These are phyloP conservation scores for Aspergillus panamensis DNA, from an alignment of 495 filamentous ascomycete genomes.

Conservation along the genomic window DNA sequence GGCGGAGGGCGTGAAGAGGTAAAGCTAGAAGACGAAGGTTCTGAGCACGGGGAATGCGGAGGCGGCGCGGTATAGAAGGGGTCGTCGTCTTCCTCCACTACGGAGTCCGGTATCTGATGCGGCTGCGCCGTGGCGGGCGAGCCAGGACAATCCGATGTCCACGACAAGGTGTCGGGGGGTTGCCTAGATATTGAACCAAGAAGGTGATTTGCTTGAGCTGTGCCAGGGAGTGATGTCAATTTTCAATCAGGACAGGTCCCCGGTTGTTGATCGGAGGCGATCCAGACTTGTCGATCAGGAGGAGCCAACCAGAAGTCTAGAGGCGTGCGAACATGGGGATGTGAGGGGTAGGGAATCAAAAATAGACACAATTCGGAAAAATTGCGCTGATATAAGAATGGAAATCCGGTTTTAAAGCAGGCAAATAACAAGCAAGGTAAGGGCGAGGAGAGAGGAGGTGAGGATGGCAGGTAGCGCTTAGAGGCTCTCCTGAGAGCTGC, in stretches of 20 bases:
- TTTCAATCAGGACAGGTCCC: neutral
- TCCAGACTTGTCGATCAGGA: constrained; percentile 35
- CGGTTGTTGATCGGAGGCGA: constrained; percentile 27
- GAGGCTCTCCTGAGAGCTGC: constrained; percentile 9
- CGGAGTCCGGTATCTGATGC: constrained; percentile 41
- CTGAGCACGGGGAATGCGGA: constrained; percentile 56
- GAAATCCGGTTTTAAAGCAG: neutral
- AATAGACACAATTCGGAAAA: neutral
- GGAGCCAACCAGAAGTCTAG: constrained; percentile 20
- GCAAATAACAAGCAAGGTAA: constrained; percentile 14
- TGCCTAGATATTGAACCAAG: neutral
- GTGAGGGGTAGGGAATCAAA: neutral
- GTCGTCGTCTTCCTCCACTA: constrained; percentile 48
- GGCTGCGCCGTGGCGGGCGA: constrained; percentile 63
- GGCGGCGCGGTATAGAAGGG: constrained; percentile 54
- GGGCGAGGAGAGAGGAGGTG: constrained; percentile 21
- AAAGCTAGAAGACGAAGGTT: constrained; percentile 60
- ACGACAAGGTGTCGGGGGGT: constrained; percentile 62
- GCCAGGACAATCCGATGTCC: constrained; percentile 57
- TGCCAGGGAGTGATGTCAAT: neutral
- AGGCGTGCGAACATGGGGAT: constrained; percentile 9
- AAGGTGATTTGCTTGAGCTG: neutral
- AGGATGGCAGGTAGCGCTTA: constrained; percentile 25
- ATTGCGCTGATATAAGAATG: constrained; percentile 15
- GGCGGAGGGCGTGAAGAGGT: constrained; percentile 56